These are phyloP conservation scores for Sporisorium iseilematis-ciliati DNA, from an alignment of 1,284 basidiomycete genomes.

Conservation along the genomic window DNA sequence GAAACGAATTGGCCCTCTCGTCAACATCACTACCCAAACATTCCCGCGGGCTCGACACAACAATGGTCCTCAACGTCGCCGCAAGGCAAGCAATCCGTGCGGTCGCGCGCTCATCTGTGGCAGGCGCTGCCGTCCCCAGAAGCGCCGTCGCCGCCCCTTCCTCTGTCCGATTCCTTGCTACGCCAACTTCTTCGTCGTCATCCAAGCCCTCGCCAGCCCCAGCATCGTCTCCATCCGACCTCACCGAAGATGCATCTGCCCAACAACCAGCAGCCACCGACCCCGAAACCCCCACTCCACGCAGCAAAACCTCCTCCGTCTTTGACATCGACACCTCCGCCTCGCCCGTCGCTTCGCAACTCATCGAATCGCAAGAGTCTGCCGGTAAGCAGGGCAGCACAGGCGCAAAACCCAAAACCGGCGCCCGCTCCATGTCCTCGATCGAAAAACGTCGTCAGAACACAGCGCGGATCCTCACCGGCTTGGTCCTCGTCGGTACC, in stretches of 20 bases:
- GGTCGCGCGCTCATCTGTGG: slow-evolving; percentile 12
- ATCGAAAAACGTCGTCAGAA: slow-evolving; percentile 68
- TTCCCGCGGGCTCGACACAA: neutral
- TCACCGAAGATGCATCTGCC: neutral
- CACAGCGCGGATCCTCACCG: slow-evolving; percentile 51
- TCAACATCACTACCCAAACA: too few species aligned
- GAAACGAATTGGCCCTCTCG: neutral
- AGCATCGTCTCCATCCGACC: slow-evolving; percentile 7
- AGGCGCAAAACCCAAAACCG: slow-evolving; percentile 65
- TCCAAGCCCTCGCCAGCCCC: neutral
- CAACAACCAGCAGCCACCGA: slow-evolving; percentile 3
- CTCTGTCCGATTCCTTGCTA: slow-evolving; percentile 36
- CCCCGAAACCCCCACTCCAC: slow-evolving; percentile 10
- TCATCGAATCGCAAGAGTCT: slow-evolving; percentile 30
- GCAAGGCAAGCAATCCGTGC: slow-evolving; percentile 33
- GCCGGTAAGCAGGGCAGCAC: slow-evolving; percentile 47
- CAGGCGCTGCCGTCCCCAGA: slow-evolving; percentile 10
- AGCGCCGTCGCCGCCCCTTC: slow-evolving; percentile 5
- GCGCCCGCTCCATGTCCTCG: slow-evolving; percentile 67
- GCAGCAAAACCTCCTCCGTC: slow-evolving; percentile 37
- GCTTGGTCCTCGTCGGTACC: slow-evolving; percentile 47
- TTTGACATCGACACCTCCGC: slow-evolving; percentile 62
- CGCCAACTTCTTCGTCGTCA: slow-evolving; percentile 14
- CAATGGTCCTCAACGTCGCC: slow-evolving; percentile 35
- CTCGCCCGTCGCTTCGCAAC: slow-evolving; percentile 27